These are phyloP conservation scores for Alternaria burnsii DNA, from an alignment of 2,329 filamentous ascomycete genomes.

Conservation along the genomic window DNA sequence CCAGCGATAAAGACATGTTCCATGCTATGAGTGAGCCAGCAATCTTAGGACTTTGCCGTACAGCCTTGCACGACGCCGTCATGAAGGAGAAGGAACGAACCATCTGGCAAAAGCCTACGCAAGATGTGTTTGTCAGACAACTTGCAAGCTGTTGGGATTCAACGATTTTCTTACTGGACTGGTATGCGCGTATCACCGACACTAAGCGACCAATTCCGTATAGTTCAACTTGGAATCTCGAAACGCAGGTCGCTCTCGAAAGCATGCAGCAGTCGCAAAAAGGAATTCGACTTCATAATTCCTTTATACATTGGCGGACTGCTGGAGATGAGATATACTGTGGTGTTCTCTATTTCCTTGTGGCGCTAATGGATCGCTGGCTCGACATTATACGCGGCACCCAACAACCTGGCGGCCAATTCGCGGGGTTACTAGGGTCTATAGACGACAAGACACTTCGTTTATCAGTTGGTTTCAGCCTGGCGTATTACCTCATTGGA, in stretches of 20 bases:
- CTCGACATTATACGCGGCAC: slow-evolving; percentile 58
- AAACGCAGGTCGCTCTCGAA: slow-evolving; percentile 63
- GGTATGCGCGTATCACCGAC: slow-evolving; percentile 61
- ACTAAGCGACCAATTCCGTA: slow-evolving; percentile 61
- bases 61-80: slow-evolving; percentile 57
- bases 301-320: slow-evolving; percentile 67
- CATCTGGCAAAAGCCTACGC: slow-evolving; percentile 54
- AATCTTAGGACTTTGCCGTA: slow-evolving; percentile 58
- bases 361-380: slow-evolving; percentile 66
- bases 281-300: slow-evolving; percentile 64
- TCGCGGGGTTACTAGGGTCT: slow-evolving; percentile 46
- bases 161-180: slow-evolving; percentile 63
- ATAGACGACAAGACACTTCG: slow-evolving; percentile 49
- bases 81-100: slow-evolving; percentile 55
- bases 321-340: slow-evolving; percentile 64
- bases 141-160: slow-evolving; percentile 62
- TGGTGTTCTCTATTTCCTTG: slow-evolving; percentile 63
- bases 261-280: slow-evolving; percentile 63
- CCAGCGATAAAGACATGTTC: slow-evolving; percentile 49
- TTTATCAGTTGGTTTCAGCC: slow-evolving; percentile 62
- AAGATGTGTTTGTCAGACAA: slow-evolving; percentile 59
- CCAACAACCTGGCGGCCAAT: slow-evolving; percentile 43
- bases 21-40: slow-evolving; percentile 59
- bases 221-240: slow-evolving; percentile 67
- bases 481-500: slow-evolving; percentile 66